Base-by-base conservation (phyloP, 345 rosid species). In the Citrus hindsii region DNA sequence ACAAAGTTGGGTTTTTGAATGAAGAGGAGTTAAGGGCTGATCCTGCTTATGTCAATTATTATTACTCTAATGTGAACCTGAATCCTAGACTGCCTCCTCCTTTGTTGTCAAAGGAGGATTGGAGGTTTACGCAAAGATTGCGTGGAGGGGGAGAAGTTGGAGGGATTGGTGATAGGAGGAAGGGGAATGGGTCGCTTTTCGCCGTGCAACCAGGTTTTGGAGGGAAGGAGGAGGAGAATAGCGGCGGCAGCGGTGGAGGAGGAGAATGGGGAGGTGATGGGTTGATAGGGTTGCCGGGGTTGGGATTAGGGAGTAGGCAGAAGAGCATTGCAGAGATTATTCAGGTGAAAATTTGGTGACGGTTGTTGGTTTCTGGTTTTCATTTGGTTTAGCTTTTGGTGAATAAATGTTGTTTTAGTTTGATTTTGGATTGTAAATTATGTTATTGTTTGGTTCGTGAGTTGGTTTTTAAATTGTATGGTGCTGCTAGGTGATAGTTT, bases 11-110 rank as follows among this genome's bases (percentile, higher is more conserved):
- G 25, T 84, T 88, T 48, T 71, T 74, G 66, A 85, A 85, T 38
- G 97, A 91, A 56, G 98, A 90, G 61, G 97, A 93, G 84, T 77
- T 90, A n/a, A 89, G 93, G 90, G 85, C 91, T 79, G 94, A 93
- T 88, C 97, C 98, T 58, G 84, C 88, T 4, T 93, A 93, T 69
- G 86, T 88, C 30, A 85, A 89, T 76, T 93, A 90, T 80, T 95
- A 93, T 86, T 91, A 90, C 78, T 87, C 94, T 48, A 91, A 90
- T 68, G 91, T 81, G 63, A 93, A 93, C 83, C 74, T 92, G 88
- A 95, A 93, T 85, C 98, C 98, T 32, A 89, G 98, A 82, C 71
- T 95, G 82, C 98, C 97, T 37, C 98, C 97, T 5, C 98, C 98
- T 30, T 81, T 91, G 82, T 59, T 93, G 83, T 93, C 98, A 7